Evolutionary conservation across 495 filamentous ascomycete species (phyloP), one percentile per base, ranked within the genome.

Genomic region (Daldinia bambusicola): DNA sequence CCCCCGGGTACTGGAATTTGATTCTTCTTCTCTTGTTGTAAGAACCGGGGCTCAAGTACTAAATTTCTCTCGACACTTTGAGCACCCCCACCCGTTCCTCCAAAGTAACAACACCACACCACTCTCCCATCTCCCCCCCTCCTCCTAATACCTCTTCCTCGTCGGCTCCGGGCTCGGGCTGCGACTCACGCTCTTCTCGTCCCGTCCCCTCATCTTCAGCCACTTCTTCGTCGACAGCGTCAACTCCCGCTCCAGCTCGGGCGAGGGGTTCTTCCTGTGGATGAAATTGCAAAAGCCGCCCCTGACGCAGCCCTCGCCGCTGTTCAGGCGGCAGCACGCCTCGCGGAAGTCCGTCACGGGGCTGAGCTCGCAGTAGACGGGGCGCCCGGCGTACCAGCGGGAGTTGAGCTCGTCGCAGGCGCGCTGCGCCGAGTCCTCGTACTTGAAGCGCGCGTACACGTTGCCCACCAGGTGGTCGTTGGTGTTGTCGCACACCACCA

Each of bases 201-300:
- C 94, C 63, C 94, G 86, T 30, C 94, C 93, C 36, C 94, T 85
- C 78, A 87, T 86, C 84, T 91, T 91, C 76, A 98, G 80, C 96
- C 95, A 98, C 87, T 98, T 98, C 88, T 96, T 96, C 71, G 93
- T 97, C 55, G 86, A 85, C 32, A 98, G 84, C 67, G 92, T 89
- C 72, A 99, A 78, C 75, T 98, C 96, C 48, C 93, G 82, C 26
- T 99, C 96, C 63, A 99, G 81, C 80, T 97, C 95, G 22, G 89
- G 83, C 70, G 86, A 87, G 5, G 95, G 95, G 77, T 98, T 94
- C 85, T 98, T 98, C 62, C 95, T 88, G 75, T 99, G 95, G 63
- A 99, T 99, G 80, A 99, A 99, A 78, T 99, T 99, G 86, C 95
- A 99, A 83, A 98, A 98, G 2, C 95, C 95, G 43, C 94, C 96